These are phyloP conservation scores for Tagetes erecta DNA, from an alignment of 129 eudicot species.

Conservation along the genomic window DNA sequence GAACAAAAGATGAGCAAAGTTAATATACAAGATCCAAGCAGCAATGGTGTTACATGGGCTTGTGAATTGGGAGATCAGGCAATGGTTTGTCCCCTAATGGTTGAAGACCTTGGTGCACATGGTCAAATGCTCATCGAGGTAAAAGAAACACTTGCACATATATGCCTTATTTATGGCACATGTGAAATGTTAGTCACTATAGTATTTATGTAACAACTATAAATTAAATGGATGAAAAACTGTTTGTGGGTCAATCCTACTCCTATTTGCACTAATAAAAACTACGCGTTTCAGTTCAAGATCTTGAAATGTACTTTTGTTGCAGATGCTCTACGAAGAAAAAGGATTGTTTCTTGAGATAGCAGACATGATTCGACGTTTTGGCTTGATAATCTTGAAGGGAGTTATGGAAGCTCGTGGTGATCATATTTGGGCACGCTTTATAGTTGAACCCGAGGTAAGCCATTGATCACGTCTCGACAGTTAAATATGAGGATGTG, in stretches of 20 bases:
- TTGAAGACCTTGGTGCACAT: conserved; percentile 68
- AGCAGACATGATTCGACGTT: conserved; percentile 61
- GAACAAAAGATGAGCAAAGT: conserved; percentile 49
- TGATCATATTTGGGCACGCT: conserved; percentile 72
- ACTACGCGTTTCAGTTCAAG: not conserved
- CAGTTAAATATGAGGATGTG: not conserved
- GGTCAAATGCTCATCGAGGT: conserved; percentile 96
- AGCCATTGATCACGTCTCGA: not conserved
- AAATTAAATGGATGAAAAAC: not conserved
- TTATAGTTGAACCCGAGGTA: conserved; percentile 75
- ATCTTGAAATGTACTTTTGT: not conserved
- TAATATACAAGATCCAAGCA: conserved; percentile 25
- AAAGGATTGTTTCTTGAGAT: conserved; percentile 84
- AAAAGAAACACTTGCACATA: conserved; percentile 8
- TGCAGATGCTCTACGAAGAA: conserved; percentile 84
- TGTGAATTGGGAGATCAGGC: conserved; percentile 63
- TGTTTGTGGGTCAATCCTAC: not conserved
- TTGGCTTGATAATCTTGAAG: conserved; percentile 80
- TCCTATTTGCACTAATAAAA: not conserved
- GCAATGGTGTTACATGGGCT: conserved; percentile 79
- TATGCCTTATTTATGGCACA: not conserved
- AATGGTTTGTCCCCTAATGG: conserved; percentile 66
- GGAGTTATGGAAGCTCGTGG: conserved; percentile 80
- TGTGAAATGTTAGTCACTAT: not conserved
- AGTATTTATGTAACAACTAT: too few relatives aligned